Conservation (phyloP, 2,329 filamentous ascomycete species). For the Calycina herbarum region DNA sequence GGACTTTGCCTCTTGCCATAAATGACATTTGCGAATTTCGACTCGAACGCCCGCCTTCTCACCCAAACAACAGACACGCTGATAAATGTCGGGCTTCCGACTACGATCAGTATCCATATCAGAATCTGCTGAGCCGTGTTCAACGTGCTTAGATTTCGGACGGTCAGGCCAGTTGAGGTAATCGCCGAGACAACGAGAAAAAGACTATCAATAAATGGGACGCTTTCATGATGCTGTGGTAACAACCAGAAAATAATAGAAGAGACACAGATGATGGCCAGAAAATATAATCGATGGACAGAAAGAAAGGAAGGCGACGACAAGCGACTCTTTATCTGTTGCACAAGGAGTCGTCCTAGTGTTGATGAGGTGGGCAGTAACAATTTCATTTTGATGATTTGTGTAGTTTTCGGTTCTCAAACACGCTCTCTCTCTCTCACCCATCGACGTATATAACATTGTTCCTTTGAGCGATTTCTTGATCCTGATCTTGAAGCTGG, state of each 20-base stretch:
- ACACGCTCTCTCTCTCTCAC: neutral
- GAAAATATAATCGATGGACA: slow-evolving; percentile 67
- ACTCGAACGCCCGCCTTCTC: slow-evolving; percentile 61
- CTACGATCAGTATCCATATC: slow-evolving; percentile 63
- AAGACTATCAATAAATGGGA: slow-evolving; percentile 62
- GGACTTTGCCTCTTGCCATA: neutral
- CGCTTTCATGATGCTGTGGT: slow-evolving; percentile 49
- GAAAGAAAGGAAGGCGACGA: slow-evolving; percentile 42
- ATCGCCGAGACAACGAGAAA: slow-evolving; percentile 68
- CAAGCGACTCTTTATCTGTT: slow-evolving; percentile 3
- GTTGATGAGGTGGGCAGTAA: neutral
- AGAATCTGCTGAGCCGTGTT: slow-evolving; percentile 69
- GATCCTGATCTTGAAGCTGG: neutral
- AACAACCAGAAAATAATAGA: slow-evolving; percentile 63
- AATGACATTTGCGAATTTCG: slow-evolving; percentile 45
- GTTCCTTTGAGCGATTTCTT: slow-evolving; percentile 6
- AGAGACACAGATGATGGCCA: slow-evolving; percentile 52
- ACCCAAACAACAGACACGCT: slow-evolving; percentile 63
- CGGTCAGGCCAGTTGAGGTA: slow-evolving; percentile 67
- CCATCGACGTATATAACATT: slow-evolving; percentile 7
- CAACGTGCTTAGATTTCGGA: slow-evolving; percentile 61
- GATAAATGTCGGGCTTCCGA: slow-evolving; percentile 69
- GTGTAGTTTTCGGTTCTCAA: neutral
- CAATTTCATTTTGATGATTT: slow-evolving; percentile 8
- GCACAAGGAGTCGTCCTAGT: slow-evolving; percentile 5